Evolutionary conservation across 1,139 yeast species (phyloP), one percentile per base, ranked within the genome.

Genomic region (Debaryomycetaceae sp.): DNA sequence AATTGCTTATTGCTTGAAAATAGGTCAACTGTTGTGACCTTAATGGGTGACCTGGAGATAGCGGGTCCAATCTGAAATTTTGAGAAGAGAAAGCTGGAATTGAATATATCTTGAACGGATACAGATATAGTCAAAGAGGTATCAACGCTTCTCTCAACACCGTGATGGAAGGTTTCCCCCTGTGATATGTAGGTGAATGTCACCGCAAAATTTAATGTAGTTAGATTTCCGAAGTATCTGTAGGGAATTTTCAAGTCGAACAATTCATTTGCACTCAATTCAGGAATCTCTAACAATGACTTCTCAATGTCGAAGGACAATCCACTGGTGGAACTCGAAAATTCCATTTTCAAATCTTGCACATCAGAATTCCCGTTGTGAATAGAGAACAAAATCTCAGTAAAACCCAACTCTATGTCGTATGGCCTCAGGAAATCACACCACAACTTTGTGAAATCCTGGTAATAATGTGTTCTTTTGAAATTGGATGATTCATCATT

Each of bases 51-150:
- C 8, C 65, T 66, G 0, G 72, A 52, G 31, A 74, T 73, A 1
- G 84, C 71, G 3, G 89, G 75, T 8, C 89, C 84, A 38, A 87
- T 72, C 22, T 84, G 80, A 56, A 84, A 87, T 51, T 81, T 83
- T 3, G 91, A 83, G 53, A 78, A 84, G 1, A 87, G 66, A 42
- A 71, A 69, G 6, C 75, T 63, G 1, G 75, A 59, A 46, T 78
- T 78, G 65, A 86, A 86, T 11, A 83, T 80, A 59, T 87, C 95
- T 55, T 85, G 91, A 2, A 87, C 95, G 2, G 87, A 79, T 1
- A 87, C 91, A 0, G 90, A 83, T 5, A 83, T 59, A 11, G 73
- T 65, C 34, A 87, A 66, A 1, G 81, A 68, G 5, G 81, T 74
- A 47, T 83, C 83, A 6, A 84, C 54, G 6, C 54, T 57, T 40